Evolutionary conservation across 345 rosid species (phyloP).

Genomic region (Alliaria petiolata): DNA sequence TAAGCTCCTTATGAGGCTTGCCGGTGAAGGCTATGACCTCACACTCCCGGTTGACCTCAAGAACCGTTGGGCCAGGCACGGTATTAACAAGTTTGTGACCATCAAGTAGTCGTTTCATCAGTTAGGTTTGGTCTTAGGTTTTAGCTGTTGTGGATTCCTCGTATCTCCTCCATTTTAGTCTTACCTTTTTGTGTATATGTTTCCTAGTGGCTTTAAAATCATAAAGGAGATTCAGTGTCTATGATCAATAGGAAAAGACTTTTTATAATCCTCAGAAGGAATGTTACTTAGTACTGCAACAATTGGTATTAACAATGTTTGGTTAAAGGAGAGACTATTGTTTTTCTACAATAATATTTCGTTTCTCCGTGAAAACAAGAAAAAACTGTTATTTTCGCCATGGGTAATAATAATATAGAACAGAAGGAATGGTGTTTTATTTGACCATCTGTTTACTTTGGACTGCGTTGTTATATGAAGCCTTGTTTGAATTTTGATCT

Average conservation of each 20-base stretch:
- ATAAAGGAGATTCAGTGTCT: neutral
- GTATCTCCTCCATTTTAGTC: neutral
- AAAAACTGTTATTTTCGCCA: neutral
- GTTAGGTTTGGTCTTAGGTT: neutral
- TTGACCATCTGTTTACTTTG: no score
- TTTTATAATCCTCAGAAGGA: neutral
- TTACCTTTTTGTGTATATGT: slow-evolving; percentile 1
- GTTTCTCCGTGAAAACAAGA: neutral
- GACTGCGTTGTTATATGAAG: neutral
- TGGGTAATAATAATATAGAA: neutral
- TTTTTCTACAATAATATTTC: neutral
- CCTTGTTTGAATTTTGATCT: neutral
- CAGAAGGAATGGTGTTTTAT: neutral
- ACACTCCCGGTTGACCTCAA: slow-evolving; percentile 56
- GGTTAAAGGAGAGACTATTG: neutral
- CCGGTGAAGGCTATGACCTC: slow-evolving; percentile 52
- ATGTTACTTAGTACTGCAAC: neutral
- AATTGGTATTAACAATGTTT: neutral
- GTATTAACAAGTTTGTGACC: slow-evolving; percentile 68
- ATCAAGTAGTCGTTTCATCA: slow-evolving; percentile 38
- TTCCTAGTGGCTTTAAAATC: neutral
- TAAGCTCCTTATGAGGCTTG: slow-evolving; percentile 54
- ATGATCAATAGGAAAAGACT: neutral
- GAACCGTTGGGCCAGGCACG: slow-evolving; percentile 69
- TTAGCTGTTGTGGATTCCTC: slow-evolving; percentile 8